Evolutionary conservation across 305 asterid genomes (phyloP), one percentile per base, ranked within the genome.

Genomic region (Solanum aculeatissimum): DNA sequence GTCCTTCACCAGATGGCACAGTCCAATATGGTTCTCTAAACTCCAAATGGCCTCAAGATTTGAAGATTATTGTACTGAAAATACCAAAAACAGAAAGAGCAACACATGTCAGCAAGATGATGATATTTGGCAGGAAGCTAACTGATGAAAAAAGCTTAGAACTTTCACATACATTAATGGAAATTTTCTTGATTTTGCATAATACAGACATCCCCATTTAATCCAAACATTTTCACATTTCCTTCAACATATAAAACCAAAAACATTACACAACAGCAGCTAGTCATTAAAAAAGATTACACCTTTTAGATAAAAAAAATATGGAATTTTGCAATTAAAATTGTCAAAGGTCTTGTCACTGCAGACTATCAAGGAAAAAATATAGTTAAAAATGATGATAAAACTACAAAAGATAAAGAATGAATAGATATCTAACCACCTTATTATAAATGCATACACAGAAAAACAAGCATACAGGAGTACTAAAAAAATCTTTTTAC

Each of bases 21-120:
- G 60, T 62, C 49, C 84, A 81, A 54, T 77, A 86, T 83, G 72
- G 86, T 87, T 83, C 81, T 83, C 74, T 47, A 83, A 86, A 54
- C 89, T 89, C 85, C 77, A 74, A 80, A 86, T 83, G 80, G 84
- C 91, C 84, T 88, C 88, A 78, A 88, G 92, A 87, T 84, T 89
- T 86, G 85, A 85, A 89, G 88, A 89, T 85, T 87, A 85, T 89
- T 87, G 93, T 90, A 91, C 97, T 92, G 91, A 85, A 90, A 89
- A 83, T 74, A 87, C 90, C 88, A 63, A 92, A 86, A 92, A 88
- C 88, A 84, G 89, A 85, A 79, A 85, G 85, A 55, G 72, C 86
- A 23, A 86, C 84, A 81, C 84, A 85, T 89, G 92, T 93, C 94
- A 93, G 94, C 90, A 89, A 88, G 88, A 65, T 86, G 70, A 88